A percentile compares a stretch with the other conserved stretches of the same genome.
Conservation (phyloP, 2,329 filamentous ascomycete genomes). For the Emergomyces pasteurianus region DNA sequence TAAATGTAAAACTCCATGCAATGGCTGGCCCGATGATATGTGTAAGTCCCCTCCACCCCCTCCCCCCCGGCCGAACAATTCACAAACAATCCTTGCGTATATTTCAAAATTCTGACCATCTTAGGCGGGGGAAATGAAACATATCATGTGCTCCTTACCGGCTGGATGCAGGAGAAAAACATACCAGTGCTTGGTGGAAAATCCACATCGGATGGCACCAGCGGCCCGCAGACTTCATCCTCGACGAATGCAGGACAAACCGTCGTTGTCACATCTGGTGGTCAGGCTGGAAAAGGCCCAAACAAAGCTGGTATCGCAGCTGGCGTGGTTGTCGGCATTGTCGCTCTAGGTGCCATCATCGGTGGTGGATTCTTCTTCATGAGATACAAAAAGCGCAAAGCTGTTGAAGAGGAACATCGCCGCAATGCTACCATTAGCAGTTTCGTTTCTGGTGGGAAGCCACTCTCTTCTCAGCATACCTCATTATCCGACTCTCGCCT, state of each 20-base stretch:
- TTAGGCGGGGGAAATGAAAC: slow-evolving; percentile 46
- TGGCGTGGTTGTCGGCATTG: slow-evolving; percentile 73
- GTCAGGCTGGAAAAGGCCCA: slow-evolving; percentile 33
- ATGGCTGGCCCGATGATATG: slow-evolving; percentile 47
- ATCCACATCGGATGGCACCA: slow-evolving; percentile 18
- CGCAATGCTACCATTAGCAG: slow-evolving; percentile 67
- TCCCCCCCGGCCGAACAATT: too few species aligned
- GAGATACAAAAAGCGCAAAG: slow-evolving; percentile 61
- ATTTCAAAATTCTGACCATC: slow-evolving; percentile 11
- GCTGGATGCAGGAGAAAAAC: slow-evolving; percentile 29
- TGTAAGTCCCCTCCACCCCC: slow-evolving; percentile 51
- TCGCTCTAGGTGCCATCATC: slow-evolving; percentile 53
- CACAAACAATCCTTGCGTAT: slow-evolving; percentile 2
- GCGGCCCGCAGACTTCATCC: slow-evolving; percentile 35
- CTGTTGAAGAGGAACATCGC: slow-evolving; percentile 74
- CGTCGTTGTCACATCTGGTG: slow-evolving; percentile 15
- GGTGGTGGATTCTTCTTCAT: slow-evolving; percentile 63
- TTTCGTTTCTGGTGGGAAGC: slow-evolving; percentile 51
- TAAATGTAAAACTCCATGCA: slow-evolving; percentile 55
- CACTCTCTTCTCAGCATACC: slow-evolving; percentile 42
- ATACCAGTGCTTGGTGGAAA: slow-evolving; percentile 18
- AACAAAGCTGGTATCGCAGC: slow-evolving; percentile 77
- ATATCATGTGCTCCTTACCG: slow-evolving; percentile 43
- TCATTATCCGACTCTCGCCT: slow-evolving; percentile 69
- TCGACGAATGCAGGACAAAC: slow-evolving; percentile 12